Percentiles rank a stretch among this genome's conserved stretches.
Conservation (phyloP, 1,284 basidiomycete genomes). For the Tilletiopsis washingtonensis region DNA sequence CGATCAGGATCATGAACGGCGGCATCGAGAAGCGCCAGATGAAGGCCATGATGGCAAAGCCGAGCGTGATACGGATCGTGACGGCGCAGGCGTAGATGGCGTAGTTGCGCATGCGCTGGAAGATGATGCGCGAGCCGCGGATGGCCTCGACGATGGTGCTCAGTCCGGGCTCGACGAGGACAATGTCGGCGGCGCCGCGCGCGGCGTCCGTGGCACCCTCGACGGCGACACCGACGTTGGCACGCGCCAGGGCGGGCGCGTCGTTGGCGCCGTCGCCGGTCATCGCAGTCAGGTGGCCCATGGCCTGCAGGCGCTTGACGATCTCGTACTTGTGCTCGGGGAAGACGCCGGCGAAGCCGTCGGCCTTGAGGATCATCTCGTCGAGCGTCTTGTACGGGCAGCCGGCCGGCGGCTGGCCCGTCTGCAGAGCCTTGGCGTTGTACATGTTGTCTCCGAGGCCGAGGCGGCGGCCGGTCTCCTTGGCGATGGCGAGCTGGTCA, state of each 20-base stretch:
- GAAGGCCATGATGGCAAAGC: conserved; percentile 90
- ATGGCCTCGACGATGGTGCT: conserved; percentile 95
- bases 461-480: conserved; percentile 96
- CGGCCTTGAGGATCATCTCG: conserved; percentile 80
- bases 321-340: conserved; percentile 90
- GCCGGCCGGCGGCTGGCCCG: conserved; percentile 70
- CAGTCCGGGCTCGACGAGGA: conserved; percentile 87
- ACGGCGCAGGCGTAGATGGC: conserved; percentile 76
- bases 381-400: conserved; percentile 66
- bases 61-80: conserved; percentile 96
- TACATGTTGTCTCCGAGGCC: conserved; percentile 96
- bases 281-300: conserved; percentile 52
- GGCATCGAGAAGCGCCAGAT: conserved; percentile 97
- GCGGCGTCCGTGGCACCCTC: conserved; percentile 90
- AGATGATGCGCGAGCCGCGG: conserved; percentile 87
- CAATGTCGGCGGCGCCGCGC: conserved; percentile 90
- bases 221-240: conserved; percentile 94
- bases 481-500: conserved; percentile 97
- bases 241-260: conserved; percentile 68
- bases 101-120: conserved; percentile 96
- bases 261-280: conserved; percentile 97
- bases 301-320: conserved; percentile 86
- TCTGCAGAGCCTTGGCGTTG: conserved; percentile 87
- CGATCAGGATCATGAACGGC: conserved; percentile 98
- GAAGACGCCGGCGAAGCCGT: conserved; percentile 92